These are phyloP conservation scores for Ceratobasidium sp. DNA, from an alignment of 1,284 basidiomycete genomes.

Conservation along the genomic window DNA sequence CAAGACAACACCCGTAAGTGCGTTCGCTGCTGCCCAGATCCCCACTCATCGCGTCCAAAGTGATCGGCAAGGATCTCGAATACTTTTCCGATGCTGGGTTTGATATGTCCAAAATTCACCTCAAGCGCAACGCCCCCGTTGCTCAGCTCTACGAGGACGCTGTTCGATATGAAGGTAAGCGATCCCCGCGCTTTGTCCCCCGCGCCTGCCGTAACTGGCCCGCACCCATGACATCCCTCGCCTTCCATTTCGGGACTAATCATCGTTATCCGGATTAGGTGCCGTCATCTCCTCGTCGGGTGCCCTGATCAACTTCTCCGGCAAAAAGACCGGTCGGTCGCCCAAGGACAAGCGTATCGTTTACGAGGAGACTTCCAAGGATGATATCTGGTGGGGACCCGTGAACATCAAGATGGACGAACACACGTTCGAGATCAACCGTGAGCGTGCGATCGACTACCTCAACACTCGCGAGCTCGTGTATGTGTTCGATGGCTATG, in stretches of 20 bases:
- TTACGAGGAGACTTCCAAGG: slow-evolving; percentile 96
- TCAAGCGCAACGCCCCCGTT: slow-evolving; percentile 96
- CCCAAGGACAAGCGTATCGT: slow-evolving; percentile 99
- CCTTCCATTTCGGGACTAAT: slow-evolving; percentile 26
- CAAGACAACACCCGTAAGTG: not conserved
- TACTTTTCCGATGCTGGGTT: slow-evolving; percentile 99
- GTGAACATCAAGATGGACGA: slow-evolving; percentile 99
- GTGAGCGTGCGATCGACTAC: slow-evolving; percentile 99
- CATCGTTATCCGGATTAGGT: slow-evolving; percentile 60
- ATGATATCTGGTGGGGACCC: slow-evolving; percentile 99
- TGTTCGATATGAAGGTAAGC: slow-evolving; percentile 84
- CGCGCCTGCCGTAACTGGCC: not conserved
- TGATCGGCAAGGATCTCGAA: slow-evolving; percentile 75
- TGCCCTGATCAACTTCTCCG: slow-evolving; percentile 99
- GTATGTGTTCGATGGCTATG: slow-evolving; percentile 98
- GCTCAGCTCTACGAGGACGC: slow-evolving; percentile 99
- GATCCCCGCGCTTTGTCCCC: not conserved
- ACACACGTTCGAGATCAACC: slow-evolving; percentile 99
- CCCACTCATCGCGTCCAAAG: slow-evolving; percentile 20
- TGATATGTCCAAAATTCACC: slow-evolving; percentile 91
- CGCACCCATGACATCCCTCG: not conserved
- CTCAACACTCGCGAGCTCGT: slow-evolving; percentile 99
- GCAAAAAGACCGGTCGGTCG: slow-evolving; percentile 98
- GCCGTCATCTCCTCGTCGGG: slow-evolving; percentile 97
- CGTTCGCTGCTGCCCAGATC: not conserved